A percentile compares a stretch with the other conserved stretches of the same genome.
Evolutionary conservation across 208 protist genomes (phyloP).

Genomic region (Leptomonas pyrrhocoris): DNA sequence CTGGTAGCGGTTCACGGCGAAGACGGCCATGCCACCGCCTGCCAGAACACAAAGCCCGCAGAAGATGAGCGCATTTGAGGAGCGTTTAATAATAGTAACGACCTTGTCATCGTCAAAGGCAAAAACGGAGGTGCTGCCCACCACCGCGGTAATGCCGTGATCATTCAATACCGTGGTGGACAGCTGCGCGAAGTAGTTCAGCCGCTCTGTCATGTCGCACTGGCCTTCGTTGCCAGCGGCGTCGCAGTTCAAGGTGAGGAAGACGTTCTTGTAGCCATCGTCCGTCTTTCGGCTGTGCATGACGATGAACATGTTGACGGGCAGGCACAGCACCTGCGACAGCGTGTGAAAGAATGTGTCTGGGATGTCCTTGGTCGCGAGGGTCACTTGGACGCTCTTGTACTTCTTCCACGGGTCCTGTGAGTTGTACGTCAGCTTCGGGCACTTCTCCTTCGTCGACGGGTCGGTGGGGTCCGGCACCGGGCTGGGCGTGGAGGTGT

Average conservation of each 20-base stretch:
- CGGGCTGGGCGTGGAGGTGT: neutral
- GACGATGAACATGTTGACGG: slow-evolving; percentile 38
- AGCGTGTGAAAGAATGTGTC: slow-evolving; percentile 32
- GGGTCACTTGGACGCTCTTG: slow-evolving; percentile 46
- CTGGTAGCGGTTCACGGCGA: slow-evolving; percentile 65
- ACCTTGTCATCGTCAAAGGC: slow-evolving; percentile 30
- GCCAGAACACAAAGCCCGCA: slow-evolving; percentile 13
- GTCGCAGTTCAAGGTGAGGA: slow-evolving; percentile 65
- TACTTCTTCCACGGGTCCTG: slow-evolving; percentile 43
- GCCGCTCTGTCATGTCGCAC: slow-evolving; percentile 60
- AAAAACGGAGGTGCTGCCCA: slow-evolving; percentile 28
- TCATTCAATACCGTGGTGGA: neutral
- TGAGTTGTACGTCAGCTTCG: slow-evolving; percentile 30
- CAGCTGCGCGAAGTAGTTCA: slow-evolving; percentile 56
- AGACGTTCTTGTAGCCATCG: slow-evolving; percentile 41
- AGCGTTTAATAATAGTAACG: neutral
- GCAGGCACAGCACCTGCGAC: slow-evolving; percentile 58
- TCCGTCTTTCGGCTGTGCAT: slow-evolving; percentile 38
- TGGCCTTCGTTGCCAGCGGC: slow-evolving; percentile 17
- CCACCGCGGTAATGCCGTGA: slow-evolving; percentile 28
- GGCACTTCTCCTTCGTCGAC: slow-evolving; percentile 46
- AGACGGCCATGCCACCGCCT: slow-evolving; percentile 40
- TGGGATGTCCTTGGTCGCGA: slow-evolving; percentile 33
- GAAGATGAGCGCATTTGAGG: slow-evolving; percentile 7
- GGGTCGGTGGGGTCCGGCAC: slow-evolving; percentile 57